Evolutionary conservation across 306 rosid genomes (phyloP).

Genomic region (Bauhinia variegata): DNA sequence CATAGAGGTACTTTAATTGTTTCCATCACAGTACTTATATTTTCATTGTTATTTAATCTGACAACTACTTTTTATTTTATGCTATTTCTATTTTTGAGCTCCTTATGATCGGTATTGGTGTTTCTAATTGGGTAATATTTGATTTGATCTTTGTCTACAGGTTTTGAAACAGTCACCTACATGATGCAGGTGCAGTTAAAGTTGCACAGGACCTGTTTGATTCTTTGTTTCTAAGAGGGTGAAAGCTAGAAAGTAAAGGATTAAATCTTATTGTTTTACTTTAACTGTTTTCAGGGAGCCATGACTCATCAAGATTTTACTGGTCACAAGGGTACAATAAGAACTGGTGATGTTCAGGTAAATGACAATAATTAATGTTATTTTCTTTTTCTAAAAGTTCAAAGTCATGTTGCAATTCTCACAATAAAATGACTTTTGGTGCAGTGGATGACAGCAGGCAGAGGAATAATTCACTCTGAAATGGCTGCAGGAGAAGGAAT

Average conservation of each 20-base stretch:
- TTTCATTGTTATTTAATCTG: not conserved
- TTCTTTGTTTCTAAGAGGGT: no score
- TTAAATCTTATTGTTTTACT: not conserved
- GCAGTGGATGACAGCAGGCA: constrained; percentile 99
- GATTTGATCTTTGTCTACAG: constrained; percentile 40
- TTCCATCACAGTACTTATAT: no score
- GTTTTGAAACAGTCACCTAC: constrained; percentile 83
- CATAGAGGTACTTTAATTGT: constrained; percentile 45
- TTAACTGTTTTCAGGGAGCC: constrained; percentile 63
- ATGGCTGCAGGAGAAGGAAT: constrained; percentile 85
- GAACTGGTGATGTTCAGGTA: constrained; percentile 92
- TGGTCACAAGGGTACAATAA: constrained; percentile 88
- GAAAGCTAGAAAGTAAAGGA: not conserved
- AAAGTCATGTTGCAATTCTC: constrained; percentile 65
- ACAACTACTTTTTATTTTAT: not conserved
- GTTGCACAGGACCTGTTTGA: not conserved
- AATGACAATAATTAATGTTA: not conserved
- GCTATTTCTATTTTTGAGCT: no score
- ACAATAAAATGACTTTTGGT: constrained; percentile 36
- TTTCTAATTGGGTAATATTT: not conserved
- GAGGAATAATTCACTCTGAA: constrained; percentile 96
- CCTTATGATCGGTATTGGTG: not conserved
- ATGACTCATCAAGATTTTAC: constrained; percentile 97
- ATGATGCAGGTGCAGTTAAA: constrained; percentile 59
- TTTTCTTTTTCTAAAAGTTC: not conserved